Evolutionary conservation across 1,284 basidiomycete genomes (phyloP).

Genomic region (Rhodotorula sp.): DNA sequence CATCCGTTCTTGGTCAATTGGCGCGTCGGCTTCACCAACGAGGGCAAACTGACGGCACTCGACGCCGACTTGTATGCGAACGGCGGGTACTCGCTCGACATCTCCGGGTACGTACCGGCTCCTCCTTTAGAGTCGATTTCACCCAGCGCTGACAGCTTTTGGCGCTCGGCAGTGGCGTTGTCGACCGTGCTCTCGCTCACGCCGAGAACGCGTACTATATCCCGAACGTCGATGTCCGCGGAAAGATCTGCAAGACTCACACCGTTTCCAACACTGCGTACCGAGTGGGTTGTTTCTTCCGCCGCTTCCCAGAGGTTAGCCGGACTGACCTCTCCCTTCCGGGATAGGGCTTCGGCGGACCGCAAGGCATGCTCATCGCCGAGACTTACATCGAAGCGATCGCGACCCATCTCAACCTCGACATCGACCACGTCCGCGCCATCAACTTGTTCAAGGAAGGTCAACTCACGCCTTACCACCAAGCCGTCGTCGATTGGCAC

Average conservation of each 20-base stretch:
- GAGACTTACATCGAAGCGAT: slow-evolving; percentile 48
- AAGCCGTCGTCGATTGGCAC: slow-evolving; percentile 49
- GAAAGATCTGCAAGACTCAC: slow-evolving; percentile 48
- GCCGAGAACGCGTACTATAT: slow-evolving; percentile 46
- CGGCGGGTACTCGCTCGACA: slow-evolving; percentile 47
- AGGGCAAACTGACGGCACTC: slow-evolving; percentile 47
- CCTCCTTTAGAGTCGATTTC: no score
- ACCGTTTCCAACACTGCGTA: slow-evolving; percentile 51
- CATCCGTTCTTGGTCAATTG: slow-evolving; percentile 49
- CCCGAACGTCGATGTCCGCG: slow-evolving; percentile 47
- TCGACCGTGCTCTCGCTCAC: slow-evolving; percentile 50
- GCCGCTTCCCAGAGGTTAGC: rapidly evolving
- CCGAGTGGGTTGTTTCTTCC: slow-evolving; percentile 22
- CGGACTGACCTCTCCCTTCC: neutral
- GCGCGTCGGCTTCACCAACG: slow-evolving; percentile 47
- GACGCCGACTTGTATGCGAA: slow-evolving; percentile 49
- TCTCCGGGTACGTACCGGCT: neutral
- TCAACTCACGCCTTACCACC: slow-evolving; percentile 48
- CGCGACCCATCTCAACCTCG: slow-evolving; percentile 46
- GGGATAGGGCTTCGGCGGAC: slow-evolving; percentile 46
- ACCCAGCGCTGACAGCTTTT: slow-evolving; percentile 5
- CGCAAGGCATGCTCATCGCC: slow-evolving; percentile 49
- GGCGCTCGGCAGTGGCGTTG: slow-evolving; percentile 48
- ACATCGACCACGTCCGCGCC: slow-evolving; percentile 46
- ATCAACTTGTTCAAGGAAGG: slow-evolving; percentile 49